Evolutionary conservation across 2,329 filamentous ascomycete genomes (phyloP).

Genomic region (Geosmithia morbida): DNA sequence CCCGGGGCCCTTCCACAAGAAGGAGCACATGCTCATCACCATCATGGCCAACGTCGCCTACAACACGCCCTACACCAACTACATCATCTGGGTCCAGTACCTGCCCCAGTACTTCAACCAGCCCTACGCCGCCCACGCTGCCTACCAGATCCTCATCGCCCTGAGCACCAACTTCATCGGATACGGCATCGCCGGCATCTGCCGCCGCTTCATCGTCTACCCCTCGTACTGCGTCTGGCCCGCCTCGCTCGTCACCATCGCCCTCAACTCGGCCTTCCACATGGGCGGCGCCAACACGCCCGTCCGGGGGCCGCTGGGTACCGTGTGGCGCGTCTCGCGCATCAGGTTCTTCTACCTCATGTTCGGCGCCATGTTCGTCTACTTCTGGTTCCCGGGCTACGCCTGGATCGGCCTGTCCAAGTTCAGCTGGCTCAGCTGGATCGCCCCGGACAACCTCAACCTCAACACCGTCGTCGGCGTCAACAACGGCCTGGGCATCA

Average conservation of each 20-base stretch:
- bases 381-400: constrained; percentile 44
- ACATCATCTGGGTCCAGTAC: constrained; percentile 39
- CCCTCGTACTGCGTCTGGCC: constrained; percentile 44
- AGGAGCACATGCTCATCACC: constrained; percentile 47
- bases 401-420: constrained; percentile 34
- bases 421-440: constrained; percentile 45
- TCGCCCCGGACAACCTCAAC: constrained; percentile 28
- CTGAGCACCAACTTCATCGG: constrained; percentile 43
- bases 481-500: constrained; percentile 28
- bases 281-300: constrained; percentile 21
- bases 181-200: constrained; percentile 43
- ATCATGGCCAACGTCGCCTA: constrained; percentile 48
- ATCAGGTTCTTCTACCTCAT: constrained; percentile 36
- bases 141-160: constrained; percentile 40
- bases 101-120: constrained; percentile 40
- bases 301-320: constrained; percentile 26
- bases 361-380: constrained; percentile 38
- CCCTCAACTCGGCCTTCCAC: constrained; percentile 38
- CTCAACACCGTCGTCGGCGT: constrained; percentile 27
- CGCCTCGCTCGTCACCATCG: constrained; percentile 37
- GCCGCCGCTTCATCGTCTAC: constrained; percentile 38
- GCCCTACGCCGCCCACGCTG: constrained; percentile 32
- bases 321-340: constrained; percentile 29
- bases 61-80: constrained; percentile 37
- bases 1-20: constrained; percentile 41